Percentiles rank a stretch among this genome's conserved stretches.
These are phyloP conservation scores for Coemansia sp. DNA, from an alignment of 192 early-diverging fungal genomes.

Conservation along the genomic window DNA sequence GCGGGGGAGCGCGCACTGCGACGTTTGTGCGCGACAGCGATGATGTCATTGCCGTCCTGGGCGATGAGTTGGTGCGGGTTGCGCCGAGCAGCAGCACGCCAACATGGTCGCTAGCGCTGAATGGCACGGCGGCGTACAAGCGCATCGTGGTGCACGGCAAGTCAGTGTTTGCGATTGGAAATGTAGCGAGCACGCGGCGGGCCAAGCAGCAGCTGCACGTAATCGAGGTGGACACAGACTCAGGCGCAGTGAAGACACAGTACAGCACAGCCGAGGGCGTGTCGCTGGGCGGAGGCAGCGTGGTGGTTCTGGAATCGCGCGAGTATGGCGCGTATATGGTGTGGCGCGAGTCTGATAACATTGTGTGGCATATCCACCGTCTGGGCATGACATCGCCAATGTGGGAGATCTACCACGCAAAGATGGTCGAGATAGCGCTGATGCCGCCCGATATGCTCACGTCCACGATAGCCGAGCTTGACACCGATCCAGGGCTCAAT, in stretches of 20 bases:
- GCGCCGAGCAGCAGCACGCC: constrained; percentile 13
- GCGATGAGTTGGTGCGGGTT: constrained; percentile 40
- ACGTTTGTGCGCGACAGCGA: constrained; percentile 41
- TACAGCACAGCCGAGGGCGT: constrained; percentile 38
- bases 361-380: constrained; percentile 47
- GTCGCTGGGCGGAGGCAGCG: constrained; percentile 19
- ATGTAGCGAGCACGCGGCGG: constrained; percentile 27
- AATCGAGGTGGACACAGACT: constrained; percentile 30
- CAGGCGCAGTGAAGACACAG: constrained; percentile 37
- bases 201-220: constrained; percentile 31
- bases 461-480: constrained; percentile 42
- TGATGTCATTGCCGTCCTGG: constrained; percentile 45
- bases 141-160: constrained; percentile 40
- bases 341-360: constrained; percentile 55
- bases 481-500: constrained; percentile 24
- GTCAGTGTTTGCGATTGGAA: constrained; percentile 38
- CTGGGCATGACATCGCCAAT: constrained; percentile 29
- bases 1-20: constrained; percentile 21
- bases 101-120: constrained; percentile 40
- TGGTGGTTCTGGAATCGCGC: constrained; percentile 37
- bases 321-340: constrained; percentile 50
- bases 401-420: constrained; percentile 47
- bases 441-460: constrained; percentile 46
- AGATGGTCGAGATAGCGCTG: constrained; percentile 42
- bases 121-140: constrained; percentile 32